These are phyloP conservation scores for Ceratocystis variospora DNA, from an alignment of 2,329 filamentous ascomycete genomes.

Conservation along the genomic window DNA sequence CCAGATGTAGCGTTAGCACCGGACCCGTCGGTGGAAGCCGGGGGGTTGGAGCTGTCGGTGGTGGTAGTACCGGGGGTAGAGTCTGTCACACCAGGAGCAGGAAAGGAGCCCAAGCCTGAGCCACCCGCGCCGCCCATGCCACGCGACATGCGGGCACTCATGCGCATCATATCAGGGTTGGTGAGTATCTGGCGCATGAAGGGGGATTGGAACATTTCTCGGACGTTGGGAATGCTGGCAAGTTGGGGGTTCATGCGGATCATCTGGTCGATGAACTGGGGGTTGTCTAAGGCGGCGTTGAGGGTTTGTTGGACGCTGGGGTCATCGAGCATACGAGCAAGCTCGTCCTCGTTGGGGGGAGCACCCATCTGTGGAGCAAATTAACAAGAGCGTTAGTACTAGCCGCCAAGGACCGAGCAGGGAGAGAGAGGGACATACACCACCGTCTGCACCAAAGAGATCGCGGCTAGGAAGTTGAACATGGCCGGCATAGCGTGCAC, in stretches of 20 bases:
- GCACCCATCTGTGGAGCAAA: conserved; percentile 61
- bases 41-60: conserved; percentile 29
- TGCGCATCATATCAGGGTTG: conserved; percentile 69
- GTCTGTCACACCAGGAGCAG: conserved; percentile 82
- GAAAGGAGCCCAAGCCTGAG: conserved; percentile 42
- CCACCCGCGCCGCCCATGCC: conserved; percentile 43
- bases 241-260: conserved; percentile 81
- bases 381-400: not conserved
- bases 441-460: conserved; percentile 86
- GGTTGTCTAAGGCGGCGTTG: conserved; percentile 92
- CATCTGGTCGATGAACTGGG: conserved; percentile 87
- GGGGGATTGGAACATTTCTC: conserved; percentile 77
- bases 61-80: conserved; percentile 46
- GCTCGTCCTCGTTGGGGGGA: conserved; percentile 63
- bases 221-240: conserved; percentile 57
- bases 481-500: conserved; percentile 85
- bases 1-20: conserved; percentile 20
- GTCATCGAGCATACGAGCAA: conserved; percentile 76
- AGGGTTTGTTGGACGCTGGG: conserved; percentile 75
- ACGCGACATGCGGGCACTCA: conserved; percentile 70
- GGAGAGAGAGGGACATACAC: conserved; percentile 45
- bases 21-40: conserved; percentile 22
- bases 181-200: conserved; percentile 87
- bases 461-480: conserved; percentile 75
- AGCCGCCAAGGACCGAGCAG: not conserved